These are phyloP conservation scores for Botrytis hyacinthi DNA, from an alignment of 2,329 filamentous ascomycete genomes.

Conservation along the genomic window DNA sequence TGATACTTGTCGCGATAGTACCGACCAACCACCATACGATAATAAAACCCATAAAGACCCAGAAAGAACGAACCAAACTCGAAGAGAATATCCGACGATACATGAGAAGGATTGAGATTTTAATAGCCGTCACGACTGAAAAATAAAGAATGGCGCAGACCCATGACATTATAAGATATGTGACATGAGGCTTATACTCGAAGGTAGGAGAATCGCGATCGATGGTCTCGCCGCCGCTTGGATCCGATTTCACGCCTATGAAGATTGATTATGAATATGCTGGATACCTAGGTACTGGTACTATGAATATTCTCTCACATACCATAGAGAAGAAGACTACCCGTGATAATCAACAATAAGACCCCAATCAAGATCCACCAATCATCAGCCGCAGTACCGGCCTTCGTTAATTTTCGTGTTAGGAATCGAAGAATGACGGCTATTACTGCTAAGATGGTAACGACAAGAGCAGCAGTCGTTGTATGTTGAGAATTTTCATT, in stretches of 20 bases:
- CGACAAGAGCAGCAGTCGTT: constrained; percentile 11
- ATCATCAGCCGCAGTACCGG: constrained; percentile 21
- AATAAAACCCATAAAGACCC: neutral
- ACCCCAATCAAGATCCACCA: constrained; percentile 23
- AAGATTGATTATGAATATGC: neutral
- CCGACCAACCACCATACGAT: constrained; percentile 8
- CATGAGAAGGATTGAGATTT: constrained; percentile 19
- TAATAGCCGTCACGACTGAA: constrained; percentile 16
- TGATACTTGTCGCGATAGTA: constrained; percentile 6
- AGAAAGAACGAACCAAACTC: neutral
- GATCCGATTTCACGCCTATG: constrained; percentile 18
- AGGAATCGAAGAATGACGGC: constrained; percentile 23
- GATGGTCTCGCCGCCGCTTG: constrained; percentile 13
- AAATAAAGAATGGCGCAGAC: constrained; percentile 12
- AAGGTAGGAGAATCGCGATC: constrained; percentile 19
- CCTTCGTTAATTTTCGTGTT: constrained; percentile 14
- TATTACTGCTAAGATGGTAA: constrained; percentile 15
- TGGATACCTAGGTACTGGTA: neutral
- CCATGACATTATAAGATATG: constrained; percentile 13
- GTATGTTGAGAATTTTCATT: constrained; percentile 8
- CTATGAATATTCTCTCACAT: neutral
- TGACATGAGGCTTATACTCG: constrained; percentile 14
- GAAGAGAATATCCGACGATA: constrained; percentile 17
- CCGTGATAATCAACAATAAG: neutral
- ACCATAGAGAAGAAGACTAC: constrained; percentile 19